These are phyloP conservation scores for Trametes elegans DNA, from an alignment of 768 basidiomycete genomes.

Conservation along the genomic window DNA sequence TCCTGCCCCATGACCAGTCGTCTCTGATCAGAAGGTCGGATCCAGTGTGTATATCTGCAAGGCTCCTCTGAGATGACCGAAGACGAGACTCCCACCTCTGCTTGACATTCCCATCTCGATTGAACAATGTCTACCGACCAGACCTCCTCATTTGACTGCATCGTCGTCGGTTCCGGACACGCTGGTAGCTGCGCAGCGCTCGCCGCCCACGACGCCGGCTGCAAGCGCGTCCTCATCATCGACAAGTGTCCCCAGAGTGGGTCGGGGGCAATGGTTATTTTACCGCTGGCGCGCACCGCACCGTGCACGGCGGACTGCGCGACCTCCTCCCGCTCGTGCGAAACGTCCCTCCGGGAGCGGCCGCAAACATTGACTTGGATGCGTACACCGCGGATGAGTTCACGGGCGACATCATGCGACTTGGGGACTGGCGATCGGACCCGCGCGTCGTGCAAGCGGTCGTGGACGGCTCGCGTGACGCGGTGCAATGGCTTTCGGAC, in stretches of 20 bases:
- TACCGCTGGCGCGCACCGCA: constrained; percentile 68
- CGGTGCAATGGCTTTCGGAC: constrained; percentile 55
- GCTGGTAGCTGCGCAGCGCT: constrained; percentile 67
- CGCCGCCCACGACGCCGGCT: constrained; percentile 57
- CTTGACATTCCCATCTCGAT: neutral
- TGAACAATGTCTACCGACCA: constrained; percentile 14
- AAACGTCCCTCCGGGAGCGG: constrained; percentile 44
- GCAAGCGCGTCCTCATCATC: constrained; percentile 57
- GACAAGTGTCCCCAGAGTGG: constrained; percentile 68
- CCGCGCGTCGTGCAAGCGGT: constrained; percentile 47
- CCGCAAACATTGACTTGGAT: constrained; percentile 50
- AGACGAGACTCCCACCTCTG: neutral
- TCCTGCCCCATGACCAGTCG: constrained; percentile 4
- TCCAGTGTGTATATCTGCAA: constrained; percentile 3
- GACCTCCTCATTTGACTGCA: constrained; percentile 41
- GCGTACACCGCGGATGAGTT: constrained; percentile 58
- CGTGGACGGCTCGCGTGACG: constrained; percentile 54
- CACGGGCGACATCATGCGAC: constrained; percentile 56
- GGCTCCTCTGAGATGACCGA: neutral
- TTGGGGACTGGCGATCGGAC: constrained; percentile 51
- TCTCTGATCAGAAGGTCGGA: constrained; percentile 2
- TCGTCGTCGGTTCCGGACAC: constrained; percentile 66
- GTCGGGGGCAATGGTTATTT: constrained; percentile 72
- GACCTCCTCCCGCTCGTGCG: constrained; percentile 57
- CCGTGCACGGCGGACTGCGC: constrained; percentile 56